phyloP scores from a whole-genome alignment of 441 rosid species.

The Pelargonium fulgidum region DNA sequence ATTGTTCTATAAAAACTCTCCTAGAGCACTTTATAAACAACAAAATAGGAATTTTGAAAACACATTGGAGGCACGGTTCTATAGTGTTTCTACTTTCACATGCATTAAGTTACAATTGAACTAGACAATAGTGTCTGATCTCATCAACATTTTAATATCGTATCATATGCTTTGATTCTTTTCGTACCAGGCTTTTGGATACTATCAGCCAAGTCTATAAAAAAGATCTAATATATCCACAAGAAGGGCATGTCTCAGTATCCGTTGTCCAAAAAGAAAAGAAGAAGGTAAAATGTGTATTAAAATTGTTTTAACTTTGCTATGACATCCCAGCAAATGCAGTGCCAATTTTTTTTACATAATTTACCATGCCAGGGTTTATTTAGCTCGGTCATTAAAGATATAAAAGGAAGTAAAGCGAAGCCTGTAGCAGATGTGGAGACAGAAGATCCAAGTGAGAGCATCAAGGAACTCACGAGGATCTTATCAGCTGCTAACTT shows the following conservation, averaged over 20 bases:
- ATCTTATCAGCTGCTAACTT: slow-evolving; percentile 63
- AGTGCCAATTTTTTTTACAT: background rate
- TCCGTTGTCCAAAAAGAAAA: slow-evolving; percentile 53
- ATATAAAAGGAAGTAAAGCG: slow-evolving; percentile 43
- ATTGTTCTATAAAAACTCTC: too few relatives aligned
- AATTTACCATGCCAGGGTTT: slow-evolving; percentile 48
- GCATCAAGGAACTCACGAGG: slow-evolving; percentile 46
- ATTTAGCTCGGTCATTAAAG: slow-evolving; percentile 71
- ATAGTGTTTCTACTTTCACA: too few relatives aligned
- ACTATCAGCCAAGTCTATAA: slow-evolving; percentile 50
- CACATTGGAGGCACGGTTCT: too few relatives aligned
- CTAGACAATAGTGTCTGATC: too few relatives aligned
- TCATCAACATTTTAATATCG: background rate
- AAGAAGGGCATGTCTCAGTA: slow-evolving; percentile 33
- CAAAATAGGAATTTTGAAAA: too few relatives aligned
- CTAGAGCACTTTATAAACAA: too few relatives aligned
- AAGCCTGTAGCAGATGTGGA: slow-evolving; percentile 48
- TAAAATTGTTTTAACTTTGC: slow-evolving; percentile 1
- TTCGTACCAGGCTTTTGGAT: slow-evolving; percentile 45
- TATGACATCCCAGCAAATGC: background rate
- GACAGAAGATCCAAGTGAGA: slow-evolving; percentile 60
- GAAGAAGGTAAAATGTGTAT: slow-evolving; percentile 50
- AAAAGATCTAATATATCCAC: slow-evolving; percentile 36
- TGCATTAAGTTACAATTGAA: too few relatives aligned
- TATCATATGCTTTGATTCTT: background rate